Evolutionary conservation across 208 protist species (phyloP).

Genomic region (Wallacemonas collosoma): DNA sequence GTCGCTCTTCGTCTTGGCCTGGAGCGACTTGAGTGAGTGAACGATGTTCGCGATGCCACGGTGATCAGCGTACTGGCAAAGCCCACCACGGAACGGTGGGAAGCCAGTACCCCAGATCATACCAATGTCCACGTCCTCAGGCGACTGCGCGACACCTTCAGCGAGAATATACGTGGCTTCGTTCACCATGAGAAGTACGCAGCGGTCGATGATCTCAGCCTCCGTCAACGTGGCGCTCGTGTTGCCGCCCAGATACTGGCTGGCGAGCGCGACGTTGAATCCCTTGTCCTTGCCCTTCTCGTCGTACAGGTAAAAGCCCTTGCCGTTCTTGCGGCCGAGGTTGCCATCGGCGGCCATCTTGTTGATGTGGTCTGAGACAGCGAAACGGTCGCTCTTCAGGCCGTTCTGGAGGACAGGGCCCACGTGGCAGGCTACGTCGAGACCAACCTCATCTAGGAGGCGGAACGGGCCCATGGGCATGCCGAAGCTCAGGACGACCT

Average conservation of each 20-base stretch:
- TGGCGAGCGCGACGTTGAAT: conserved; percentile 35
- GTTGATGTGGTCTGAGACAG: conserved; percentile 39
- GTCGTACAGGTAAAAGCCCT: conserved; percentile 90
- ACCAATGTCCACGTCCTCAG: conserved; percentile 84
- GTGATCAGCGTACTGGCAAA: conserved; percentile 81
- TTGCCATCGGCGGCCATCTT: conserved; percentile 67
- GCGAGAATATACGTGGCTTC: conserved; percentile 75
- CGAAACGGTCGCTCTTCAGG: conserved; percentile 70
- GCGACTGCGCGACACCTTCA: conserved; percentile 60
- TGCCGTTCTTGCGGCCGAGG: conserved; percentile 87
- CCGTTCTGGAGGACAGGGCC: conserved; percentile 61
- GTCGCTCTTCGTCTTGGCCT: conserved; percentile 45
- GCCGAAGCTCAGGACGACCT: conserved; percentile 80
- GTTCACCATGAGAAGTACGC: conserved; percentile 86
- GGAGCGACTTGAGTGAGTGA: conserved; percentile 46
- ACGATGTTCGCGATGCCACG: conserved; percentile 59
- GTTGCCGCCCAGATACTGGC: conserved; percentile 40
- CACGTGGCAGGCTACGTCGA: conserved; percentile 89
- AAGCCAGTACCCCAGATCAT: conserved; percentile 91
- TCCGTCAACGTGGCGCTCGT: conserved; percentile 31
- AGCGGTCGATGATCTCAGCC: conserved; percentile 82
- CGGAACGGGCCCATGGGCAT: conserved; percentile 93
- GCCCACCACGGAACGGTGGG: conserved; percentile 80
- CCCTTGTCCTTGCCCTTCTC: conserved; percentile 67
- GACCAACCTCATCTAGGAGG: conserved; percentile 91